A percentile compares a stretch with the other conserved stretches of the same genome.
These are phyloP conservation scores for Pyrenopolyporus hunteri DNA, from an alignment of 495 filamentous ascomycete species.

Conservation along the genomic window DNA sequence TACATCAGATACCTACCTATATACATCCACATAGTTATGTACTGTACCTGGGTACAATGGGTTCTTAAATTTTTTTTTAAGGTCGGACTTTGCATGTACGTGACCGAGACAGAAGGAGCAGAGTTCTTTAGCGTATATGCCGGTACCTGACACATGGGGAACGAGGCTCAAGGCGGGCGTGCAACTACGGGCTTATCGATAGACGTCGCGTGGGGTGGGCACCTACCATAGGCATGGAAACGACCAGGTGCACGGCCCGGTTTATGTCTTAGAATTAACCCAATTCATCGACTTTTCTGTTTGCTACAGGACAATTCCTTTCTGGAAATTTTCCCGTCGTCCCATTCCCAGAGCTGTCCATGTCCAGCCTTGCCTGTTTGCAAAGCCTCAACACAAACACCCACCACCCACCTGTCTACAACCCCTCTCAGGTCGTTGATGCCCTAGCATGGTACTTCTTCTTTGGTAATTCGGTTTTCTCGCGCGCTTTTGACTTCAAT, in stretches of 20 bases:
- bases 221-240: no score
- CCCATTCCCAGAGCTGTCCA: slow-evolving; percentile 7
- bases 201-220: no score
- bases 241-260: no score
- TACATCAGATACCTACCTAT: neutral
- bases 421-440: neutral
- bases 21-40: no score
- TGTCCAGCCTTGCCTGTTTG: slow-evolving; percentile 26
- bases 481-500: neutral
- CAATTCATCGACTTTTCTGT: neutral
- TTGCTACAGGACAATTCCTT: slow-evolving; percentile 28
- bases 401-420: neutral
- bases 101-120: no score
- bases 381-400: slow-evolving; percentile 16
- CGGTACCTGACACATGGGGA: no score
- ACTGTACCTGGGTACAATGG: no score
- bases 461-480: neutral
- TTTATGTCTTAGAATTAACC: neutral
- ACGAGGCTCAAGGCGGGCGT: no score
- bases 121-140: no score
- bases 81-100: no score
- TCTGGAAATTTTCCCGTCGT: slow-evolving; percentile 16
- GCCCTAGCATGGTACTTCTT: neutral
- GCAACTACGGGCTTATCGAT: no score
- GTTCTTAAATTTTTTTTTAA: no score